Evolutionary conservation across 495 filamentous ascomycete species (phyloP).

Genomic region (Haplographium delicatum): DNA sequence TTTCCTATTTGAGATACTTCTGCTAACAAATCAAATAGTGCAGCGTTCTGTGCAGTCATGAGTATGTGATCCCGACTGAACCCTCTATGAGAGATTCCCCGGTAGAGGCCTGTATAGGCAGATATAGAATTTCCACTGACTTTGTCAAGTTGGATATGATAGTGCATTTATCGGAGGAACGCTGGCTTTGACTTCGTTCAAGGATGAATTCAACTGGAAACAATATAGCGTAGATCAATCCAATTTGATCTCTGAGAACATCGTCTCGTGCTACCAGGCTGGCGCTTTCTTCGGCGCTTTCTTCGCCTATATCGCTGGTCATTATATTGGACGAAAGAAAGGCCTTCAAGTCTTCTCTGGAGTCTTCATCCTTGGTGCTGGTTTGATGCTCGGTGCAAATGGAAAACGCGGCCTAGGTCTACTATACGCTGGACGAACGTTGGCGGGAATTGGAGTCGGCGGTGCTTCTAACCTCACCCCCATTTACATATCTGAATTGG

Average conservation of each 20-base stretch:
- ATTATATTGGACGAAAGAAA: conserved; percentile 52
- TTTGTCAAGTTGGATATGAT: conserved; percentile 19
- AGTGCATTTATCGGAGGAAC: conserved; percentile 19
- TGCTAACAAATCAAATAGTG: conserved; percentile 2
- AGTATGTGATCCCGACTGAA: no score
- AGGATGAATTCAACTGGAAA: conserved; percentile 49
- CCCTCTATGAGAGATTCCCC: no score
- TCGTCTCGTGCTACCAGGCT: conserved; percentile 64
- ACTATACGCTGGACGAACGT: conserved; percentile 51
- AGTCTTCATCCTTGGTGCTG: conserved; percentile 60
- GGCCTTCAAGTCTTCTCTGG: conserved; percentile 47
- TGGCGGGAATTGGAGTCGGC: conserved; percentile 50
- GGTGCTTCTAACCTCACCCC: conserved; percentile 47
- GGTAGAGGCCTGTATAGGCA: no score
- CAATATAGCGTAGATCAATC: conserved; percentile 33
- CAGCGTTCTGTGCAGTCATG: conserved; percentile 59
- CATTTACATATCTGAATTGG: conserved; percentile 54
- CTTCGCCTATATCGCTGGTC: conserved; percentile 52
- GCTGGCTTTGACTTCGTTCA: conserved; percentile 16
- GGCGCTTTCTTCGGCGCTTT: conserved; percentile 64
- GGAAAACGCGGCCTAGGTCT: conserved; percentile 51
- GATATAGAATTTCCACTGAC: no score
- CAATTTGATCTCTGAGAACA: conserved; percentile 54
- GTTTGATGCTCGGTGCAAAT: conserved; percentile 57
- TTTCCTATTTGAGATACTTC: conserved; percentile 19